Conservation (phyloP, 345 rosid genomes). For the Gossypium herbaceum region DNA sequence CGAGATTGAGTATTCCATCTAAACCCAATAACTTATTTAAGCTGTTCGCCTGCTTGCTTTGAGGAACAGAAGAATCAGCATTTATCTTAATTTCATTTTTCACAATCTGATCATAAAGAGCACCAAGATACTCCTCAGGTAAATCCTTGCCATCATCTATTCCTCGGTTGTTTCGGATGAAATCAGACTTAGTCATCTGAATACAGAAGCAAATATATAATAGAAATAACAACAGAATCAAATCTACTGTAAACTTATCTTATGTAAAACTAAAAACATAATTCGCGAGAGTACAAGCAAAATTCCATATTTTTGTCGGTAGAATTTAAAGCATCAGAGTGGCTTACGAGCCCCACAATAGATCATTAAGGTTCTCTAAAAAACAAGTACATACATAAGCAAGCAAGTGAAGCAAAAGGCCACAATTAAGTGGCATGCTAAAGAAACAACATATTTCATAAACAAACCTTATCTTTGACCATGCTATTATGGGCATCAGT, state of each 20-base stretch:
- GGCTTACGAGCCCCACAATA: background rate
- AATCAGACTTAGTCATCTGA: conserved; percentile 90
- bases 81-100: conserved; percentile 93
- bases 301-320: background rate
- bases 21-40: conserved; percentile 81
- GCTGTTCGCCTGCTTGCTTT: conserved; percentile 84
- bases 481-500: conserved; percentile 94
- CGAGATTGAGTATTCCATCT: conserved; percentile 90
- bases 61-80: conserved; percentile 71
- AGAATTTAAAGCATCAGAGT: conserved; percentile 1
- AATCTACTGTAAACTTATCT: conserved; percentile 1
- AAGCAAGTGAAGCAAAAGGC: background rate
- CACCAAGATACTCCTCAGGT: conserved; percentile 83
- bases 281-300: background rate
- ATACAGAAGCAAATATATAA: conserved; percentile 25
- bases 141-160: conserved; percentile 97
- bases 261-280: conserved; percentile 8
- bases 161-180: conserved; percentile 86
- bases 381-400: background rate
- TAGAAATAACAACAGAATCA: conserved; percentile 27
- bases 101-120: conserved; percentile 82
- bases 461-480: conserved; percentile 95
- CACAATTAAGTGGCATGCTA: background rate
- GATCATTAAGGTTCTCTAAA: background rate
- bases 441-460: conserved; percentile 20